Evolutionary conservation across 2,329 filamentous ascomycete genomes (phyloP), one percentile per base, ranked within the genome.

Genomic region (Diaporthe humulicola): DNA sequence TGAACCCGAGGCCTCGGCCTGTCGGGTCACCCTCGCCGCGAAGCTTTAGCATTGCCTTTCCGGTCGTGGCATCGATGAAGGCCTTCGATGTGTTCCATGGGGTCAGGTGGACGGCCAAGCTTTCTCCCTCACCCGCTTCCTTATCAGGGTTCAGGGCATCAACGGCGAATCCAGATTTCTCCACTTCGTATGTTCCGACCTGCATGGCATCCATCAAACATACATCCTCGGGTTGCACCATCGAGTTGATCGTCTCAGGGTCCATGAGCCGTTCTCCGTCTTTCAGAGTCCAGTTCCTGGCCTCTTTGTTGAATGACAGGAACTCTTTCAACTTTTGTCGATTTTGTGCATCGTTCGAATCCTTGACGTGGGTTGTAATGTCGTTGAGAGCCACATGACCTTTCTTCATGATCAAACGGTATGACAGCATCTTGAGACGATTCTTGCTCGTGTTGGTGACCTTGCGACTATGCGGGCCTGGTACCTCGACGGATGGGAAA

Each of bases 401-500:
- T 79, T 93, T 95, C 79, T 94, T 94, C 76, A 93, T 90, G 79
- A 98, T 94, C 82, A 98, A 92, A 69, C 97, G 94, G 83, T 95
- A 98, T 0, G 95, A 94, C 52, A 99, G 92, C 93, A 98, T 98
- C 86, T 97, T 98, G 84, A 99, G 92, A 48, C 97, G 92, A 83
- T 97, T 98, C 87, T 99, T 99, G 48, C 95, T 93, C n/a, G 96
- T 95, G 74, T 97, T 98, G 0, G 97, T 99, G 40, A 98, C 96
- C 83, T 97, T 98, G 76, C 97, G 90, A 50, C 95, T 97, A 82
- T 98, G 96, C 3, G 96, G 96, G 0, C 96, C 96, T 4, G 97
- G 97, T 7, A 99, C 94, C 80, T 98, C 96, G 40, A 96, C 92
- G 0, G 94, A 95, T 1, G 97, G 97, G 80, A 98, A 95, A 73